Conservation (phyloP, 2,329 filamentous ascomycete species). For the Amauroascus verrucosus region DNA sequence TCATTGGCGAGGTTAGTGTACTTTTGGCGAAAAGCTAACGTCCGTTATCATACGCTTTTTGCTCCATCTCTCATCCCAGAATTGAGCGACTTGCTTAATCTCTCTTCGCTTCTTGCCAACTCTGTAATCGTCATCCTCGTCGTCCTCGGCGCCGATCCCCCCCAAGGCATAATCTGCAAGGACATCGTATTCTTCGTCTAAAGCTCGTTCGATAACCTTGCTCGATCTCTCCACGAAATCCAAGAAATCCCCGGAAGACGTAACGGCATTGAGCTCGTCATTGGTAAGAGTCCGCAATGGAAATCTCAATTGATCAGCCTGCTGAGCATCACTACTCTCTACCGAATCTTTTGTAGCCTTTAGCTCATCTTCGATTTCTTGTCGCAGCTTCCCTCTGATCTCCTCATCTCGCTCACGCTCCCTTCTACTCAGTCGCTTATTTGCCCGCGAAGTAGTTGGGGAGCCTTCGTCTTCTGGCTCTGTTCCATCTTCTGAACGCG, state of each 20-base stretch:
- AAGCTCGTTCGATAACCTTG: slow-evolving; percentile 89
- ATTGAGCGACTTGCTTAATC: slow-evolving; percentile 74
- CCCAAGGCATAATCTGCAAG: slow-evolving; percentile 86
- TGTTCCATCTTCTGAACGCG: slow-evolving; percentile 45
- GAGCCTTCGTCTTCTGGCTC: slow-evolving; percentile 53
- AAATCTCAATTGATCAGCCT: slow-evolving; percentile 47
- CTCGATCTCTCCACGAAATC: slow-evolving; percentile 93
- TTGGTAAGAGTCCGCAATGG: slow-evolving; percentile 67
- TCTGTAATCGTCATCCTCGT: slow-evolving; percentile 59
- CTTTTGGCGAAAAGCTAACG: slow-evolving; percentile 88
- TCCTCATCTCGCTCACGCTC: slow-evolving; percentile 81
- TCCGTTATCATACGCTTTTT: slow-evolving; percentile 96
- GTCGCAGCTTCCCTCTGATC: slow-evolving; percentile 69
- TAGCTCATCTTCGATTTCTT: slow-evolving; percentile 88
- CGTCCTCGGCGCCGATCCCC: slow-evolving; percentile 58
- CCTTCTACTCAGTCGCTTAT: slow-evolving; percentile 66
- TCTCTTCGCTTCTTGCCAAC: slow-evolving; percentile 34
- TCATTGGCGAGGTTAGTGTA: slow-evolving; percentile 24
- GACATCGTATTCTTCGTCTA: slow-evolving; percentile 94
- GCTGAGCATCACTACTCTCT: slow-evolving; percentile 30
- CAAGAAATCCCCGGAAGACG: slow-evolving; percentile 82
- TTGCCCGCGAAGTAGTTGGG: slow-evolving; percentile 44
- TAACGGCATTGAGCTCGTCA: slow-evolving; percentile 84
- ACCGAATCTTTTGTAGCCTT: slow-evolving; percentile 51
- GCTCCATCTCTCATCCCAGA: slow-evolving; percentile 90